Evolutionary conservation across 1,139 yeast genomes (phyloP).

Genomic region (Sugiyamaella japonica): DNA sequence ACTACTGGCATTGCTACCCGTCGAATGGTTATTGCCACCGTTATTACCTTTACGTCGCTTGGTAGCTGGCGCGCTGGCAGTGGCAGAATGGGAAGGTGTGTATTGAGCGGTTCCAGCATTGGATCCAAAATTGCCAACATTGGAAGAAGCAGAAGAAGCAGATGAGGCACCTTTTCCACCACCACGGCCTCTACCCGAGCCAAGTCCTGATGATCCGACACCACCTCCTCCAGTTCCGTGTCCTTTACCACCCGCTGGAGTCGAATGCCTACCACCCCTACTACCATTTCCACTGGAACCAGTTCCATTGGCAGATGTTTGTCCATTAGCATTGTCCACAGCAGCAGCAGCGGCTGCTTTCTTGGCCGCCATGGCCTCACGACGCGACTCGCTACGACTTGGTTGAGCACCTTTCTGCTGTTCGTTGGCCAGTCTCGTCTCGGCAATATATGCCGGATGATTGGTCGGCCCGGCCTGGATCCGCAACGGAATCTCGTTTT

Average conservation of each 20-base stretch:
- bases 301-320: constrained; percentile 17
- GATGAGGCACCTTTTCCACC: neutral
- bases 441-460: constrained; percentile 68
- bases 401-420: constrained; percentile 39
- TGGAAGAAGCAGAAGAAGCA: too few species aligned
- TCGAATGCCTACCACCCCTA: constrained; percentile 11
- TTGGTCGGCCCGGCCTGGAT: constrained; percentile 67
- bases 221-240: neutral
- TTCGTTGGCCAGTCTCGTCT: constrained; percentile 45
- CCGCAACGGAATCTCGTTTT: constrained; percentile 68
- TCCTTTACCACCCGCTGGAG: constrained; percentile 2
- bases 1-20: neutral
- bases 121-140: neutral
- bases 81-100: neutral
- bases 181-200: constrained; percentile 14
- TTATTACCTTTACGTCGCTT: constrained; percentile 13
- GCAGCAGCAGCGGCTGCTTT: constrained; percentile 51
- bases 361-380: constrained; percentile 91
- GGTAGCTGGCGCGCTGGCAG: constrained; percentile 7
- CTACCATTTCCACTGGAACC: neutral
- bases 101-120: constrained; percentile 7
- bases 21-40: neutral
- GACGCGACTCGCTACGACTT: constrained; percentile 61
- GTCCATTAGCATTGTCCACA: constrained; percentile 7
- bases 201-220: constrained; percentile 5